A percentile compares a stretch with the other conserved stretches of the same genome.
These are phyloP conservation scores for Terana coerulea DNA, from an alignment of 768 basidiomycete genomes.

Conservation along the genomic window DNA sequence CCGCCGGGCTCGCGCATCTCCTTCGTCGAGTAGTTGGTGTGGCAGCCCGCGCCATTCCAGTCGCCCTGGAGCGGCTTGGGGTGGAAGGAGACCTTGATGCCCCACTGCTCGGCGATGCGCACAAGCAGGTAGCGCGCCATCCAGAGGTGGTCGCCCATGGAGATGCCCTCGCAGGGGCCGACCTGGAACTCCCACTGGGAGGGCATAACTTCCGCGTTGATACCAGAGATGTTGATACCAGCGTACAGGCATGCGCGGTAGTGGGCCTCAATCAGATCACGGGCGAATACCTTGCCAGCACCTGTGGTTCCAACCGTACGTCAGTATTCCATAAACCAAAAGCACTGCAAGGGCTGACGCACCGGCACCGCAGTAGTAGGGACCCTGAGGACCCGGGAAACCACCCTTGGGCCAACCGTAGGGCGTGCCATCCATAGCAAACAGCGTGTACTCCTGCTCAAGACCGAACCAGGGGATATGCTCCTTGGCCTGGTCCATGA, in stretches of 20 bases:
- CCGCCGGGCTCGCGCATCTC: conserved; percentile 93
- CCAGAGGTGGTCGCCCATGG: conserved; percentile 99
- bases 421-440: conserved; percentile 87
- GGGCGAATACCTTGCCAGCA: conserved; percentile 96
- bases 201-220: conserved; percentile 99
- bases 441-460: conserved; percentile 98
- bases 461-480: conserved; percentile 92
- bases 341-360: conserved; percentile 25
- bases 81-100: conserved; percentile 97
- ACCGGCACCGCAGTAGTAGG: conserved; percentile 99
- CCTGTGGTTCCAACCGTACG: conserved; percentile 42
- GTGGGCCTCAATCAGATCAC: conserved; percentile 98
- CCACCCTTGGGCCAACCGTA: conserved; percentile 98
- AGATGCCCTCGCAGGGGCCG: conserved; percentile 95
- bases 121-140: conserved; percentile 96
- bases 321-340: too few species aligned
- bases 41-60: conserved; percentile 99
- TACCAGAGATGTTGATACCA: conserved; percentile 97
- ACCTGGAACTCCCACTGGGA: conserved; percentile 99
- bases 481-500: conserved; percentile 90
- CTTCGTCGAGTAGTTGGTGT: conserved; percentile 96
- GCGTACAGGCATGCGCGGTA: conserved; percentile 95
- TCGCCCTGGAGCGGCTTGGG: conserved; percentile 96
- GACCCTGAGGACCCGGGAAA: conserved; percentile 99
- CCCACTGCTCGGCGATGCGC: conserved; percentile 97